These are phyloP conservation scores for Yamadazyma kitorensis DNA, from an alignment of 805 yeast species.

Conservation along the genomic window DNA sequence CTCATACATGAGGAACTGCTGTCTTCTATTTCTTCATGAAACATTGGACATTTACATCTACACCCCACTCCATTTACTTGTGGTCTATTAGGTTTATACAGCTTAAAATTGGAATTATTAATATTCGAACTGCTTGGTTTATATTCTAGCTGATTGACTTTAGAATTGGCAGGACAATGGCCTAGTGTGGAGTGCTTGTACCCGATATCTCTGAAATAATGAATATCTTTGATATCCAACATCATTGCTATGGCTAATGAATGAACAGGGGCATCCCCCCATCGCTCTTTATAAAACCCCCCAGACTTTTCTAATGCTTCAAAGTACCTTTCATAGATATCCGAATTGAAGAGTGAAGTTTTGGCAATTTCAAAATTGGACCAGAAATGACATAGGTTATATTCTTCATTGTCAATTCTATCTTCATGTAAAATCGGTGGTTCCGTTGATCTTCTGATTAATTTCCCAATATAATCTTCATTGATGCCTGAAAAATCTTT, in stretches of 20 bases:
- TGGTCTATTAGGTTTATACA: slow-evolving; percentile 29
- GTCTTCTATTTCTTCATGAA: slow-evolving; percentile 54
- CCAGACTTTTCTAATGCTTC: slow-evolving; percentile 64
- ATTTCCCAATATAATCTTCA: slow-evolving; percentile 28
- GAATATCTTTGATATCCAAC: slow-evolving; percentile 66
- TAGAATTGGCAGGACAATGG: slow-evolving; percentile 75
- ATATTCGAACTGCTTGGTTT: slow-evolving; percentile 26
- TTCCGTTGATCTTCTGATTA: slow-evolving; percentile 37
- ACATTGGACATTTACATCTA: slow-evolving; percentile 72
- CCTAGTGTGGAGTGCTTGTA: slow-evolving; percentile 76
- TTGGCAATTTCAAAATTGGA: slow-evolving; percentile 90
- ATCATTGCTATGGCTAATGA: slow-evolving; percentile 81
- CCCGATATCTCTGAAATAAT: slow-evolving; percentile 91
- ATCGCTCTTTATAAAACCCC: slow-evolving; percentile 87
- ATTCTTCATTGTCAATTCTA: slow-evolving; percentile 62
- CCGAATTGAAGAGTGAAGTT: slow-evolving; percentile 67
- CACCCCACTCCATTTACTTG: slow-evolving; percentile 67
- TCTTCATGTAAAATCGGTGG: slow-evolving; percentile 43
- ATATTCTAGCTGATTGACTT: slow-evolving; percentile 49
- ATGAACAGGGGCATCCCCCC: slow-evolving; percentile 98
- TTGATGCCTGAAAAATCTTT: slow-evolving; percentile 19
- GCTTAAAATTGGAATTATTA: slow-evolving; percentile 11
- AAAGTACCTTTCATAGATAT: slow-evolving; percentile 65
- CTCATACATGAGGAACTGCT: slow-evolving; percentile 49
- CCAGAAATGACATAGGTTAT: slow-evolving; percentile 87